These are phyloP conservation scores for Ophiocordyceps australis DNA, from an alignment of 2,329 filamentous ascomycete species.

Conservation along the genomic window DNA sequence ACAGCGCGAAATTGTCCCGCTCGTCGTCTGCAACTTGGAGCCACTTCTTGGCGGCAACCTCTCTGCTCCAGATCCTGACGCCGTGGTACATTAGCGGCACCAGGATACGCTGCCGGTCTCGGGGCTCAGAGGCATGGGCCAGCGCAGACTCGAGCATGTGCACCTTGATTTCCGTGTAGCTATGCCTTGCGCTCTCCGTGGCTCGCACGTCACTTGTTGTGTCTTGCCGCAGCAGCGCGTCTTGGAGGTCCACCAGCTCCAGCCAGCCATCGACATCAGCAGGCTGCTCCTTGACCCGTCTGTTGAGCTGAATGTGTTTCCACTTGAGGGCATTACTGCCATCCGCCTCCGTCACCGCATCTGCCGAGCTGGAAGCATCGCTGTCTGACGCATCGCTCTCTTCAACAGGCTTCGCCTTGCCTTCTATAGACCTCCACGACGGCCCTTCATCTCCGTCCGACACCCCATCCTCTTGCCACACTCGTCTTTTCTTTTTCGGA, in stretches of 20 bases:
- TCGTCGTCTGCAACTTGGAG: slow-evolving; percentile 19
- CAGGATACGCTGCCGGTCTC: slow-evolving; percentile 40
- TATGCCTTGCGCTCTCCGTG: slow-evolving; percentile 43
- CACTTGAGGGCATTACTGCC: slow-evolving; percentile 27
- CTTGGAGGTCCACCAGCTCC: slow-evolving; percentile 62
- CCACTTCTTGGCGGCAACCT: slow-evolving; percentile 47
- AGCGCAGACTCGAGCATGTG: slow-evolving; percentile 67
- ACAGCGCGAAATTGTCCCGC: slow-evolving; percentile 34
- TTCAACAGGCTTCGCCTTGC: slow-evolving; percentile 34
- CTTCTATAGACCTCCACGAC: slow-evolving; percentile 48
- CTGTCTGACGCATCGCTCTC: slow-evolving; percentile 30
- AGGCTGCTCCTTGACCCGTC: slow-evolving; percentile 45
- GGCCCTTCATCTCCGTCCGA: slow-evolving; percentile 27
- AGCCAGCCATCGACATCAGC: slow-evolving; percentile 57
- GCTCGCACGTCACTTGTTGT: slow-evolving; percentile 21
- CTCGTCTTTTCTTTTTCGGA: slow-evolving; percentile 22
- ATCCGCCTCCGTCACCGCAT: slow-evolving; percentile 11
- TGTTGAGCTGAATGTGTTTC: slow-evolving; percentile 42
- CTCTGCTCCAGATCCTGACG: slow-evolving; percentile 50
- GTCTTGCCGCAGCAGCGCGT: slow-evolving; percentile 38
- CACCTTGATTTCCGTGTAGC: slow-evolving; percentile 63
- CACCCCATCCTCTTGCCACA: slow-evolving; percentile 13
- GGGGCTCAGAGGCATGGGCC: slow-evolving; percentile 24
- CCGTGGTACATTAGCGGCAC: slow-evolving; percentile 59
- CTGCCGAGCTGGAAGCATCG: slow-evolving; percentile 22